A percentile compares a stretch with the other conserved stretches of the same genome.
These are phyloP conservation scores for Exophiala phaeomuriformis DNA, from an alignment of 2,329 filamentous ascomycete genomes.

Conservation along the genomic window DNA sequence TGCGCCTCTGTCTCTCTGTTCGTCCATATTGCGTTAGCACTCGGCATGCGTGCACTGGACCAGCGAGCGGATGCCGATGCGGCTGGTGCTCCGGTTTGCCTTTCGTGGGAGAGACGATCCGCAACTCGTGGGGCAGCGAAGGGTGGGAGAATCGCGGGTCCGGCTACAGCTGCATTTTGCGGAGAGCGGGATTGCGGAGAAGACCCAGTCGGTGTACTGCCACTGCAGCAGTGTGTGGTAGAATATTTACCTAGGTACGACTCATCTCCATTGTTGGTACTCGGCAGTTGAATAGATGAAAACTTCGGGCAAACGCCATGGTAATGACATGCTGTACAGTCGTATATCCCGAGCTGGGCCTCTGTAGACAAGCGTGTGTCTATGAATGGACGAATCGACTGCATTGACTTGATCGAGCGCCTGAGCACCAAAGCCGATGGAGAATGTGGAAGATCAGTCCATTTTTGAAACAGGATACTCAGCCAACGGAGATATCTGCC, in stretches of 20 bases:
- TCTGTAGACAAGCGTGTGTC: not conserved
- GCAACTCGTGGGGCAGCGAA: not conserved
- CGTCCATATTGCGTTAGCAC: too few species aligned
- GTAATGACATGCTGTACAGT: too few species aligned
- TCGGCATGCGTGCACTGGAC: too few species aligned
- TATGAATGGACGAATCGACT: not conserved
- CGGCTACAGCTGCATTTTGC: not conserved
- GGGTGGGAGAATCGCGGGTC: not conserved
- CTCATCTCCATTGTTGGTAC: not conserved
- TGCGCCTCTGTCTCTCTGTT: too few species aligned
- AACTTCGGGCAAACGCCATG: constrained; percentile 8
- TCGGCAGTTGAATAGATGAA: constrained; percentile 17
- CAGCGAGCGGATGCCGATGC: too few species aligned
- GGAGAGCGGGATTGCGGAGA: constrained; percentile 7
- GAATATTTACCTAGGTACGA: too few species aligned
- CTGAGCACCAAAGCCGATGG: too few species aligned
- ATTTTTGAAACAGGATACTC: too few species aligned
- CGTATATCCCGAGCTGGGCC: not conserved
- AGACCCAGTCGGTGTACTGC: constrained; percentile 3
- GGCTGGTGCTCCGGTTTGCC: too few species aligned
- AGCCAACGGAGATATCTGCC: too few species aligned
- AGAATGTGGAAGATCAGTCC: too few species aligned
- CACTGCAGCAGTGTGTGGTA: not conserved
- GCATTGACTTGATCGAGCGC: too few species aligned
- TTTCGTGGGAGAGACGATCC: not conserved